phyloP scores from a whole-genome alignment of 768 basidiomycete species.

The Rubroboletus satanas region DNA sequence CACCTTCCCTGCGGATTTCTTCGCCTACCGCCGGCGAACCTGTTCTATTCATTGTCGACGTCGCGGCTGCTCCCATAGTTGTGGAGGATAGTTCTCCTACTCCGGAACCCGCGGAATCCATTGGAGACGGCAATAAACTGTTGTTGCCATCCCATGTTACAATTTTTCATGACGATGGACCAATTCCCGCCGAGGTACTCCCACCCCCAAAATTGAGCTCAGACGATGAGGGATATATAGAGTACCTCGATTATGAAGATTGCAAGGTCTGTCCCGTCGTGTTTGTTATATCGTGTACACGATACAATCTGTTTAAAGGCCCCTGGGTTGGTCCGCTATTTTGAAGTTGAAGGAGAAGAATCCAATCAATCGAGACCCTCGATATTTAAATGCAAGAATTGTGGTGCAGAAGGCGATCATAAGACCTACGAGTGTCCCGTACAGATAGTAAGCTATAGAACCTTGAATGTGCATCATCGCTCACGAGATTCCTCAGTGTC shows the following conservation, averaged over 20 bases:
- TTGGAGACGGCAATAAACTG: slow-evolving; percentile 27
- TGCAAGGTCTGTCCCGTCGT: slow-evolving; percentile 43
- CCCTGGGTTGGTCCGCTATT: slow-evolving; percentile 56
- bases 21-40: slow-evolving; percentile 14
- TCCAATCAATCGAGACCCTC: slow-evolving; percentile 37
- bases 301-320: slow-evolving; percentile 35
- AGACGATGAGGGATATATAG: slow-evolving; percentile 65
- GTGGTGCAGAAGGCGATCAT: slow-evolving; percentile 71
- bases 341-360: slow-evolving; percentile 46
- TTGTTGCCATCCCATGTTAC: slow-evolving; percentile 71
- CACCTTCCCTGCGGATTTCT: slow-evolving; percentile 28
- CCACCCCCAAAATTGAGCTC: slow-evolving; percentile 38
- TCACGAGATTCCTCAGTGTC: slow-evolving; percentile 46
- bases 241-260: slow-evolving; percentile 74
- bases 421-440: slow-evolving; percentile 65
- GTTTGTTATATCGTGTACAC: not conserved
- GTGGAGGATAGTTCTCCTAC: slow-evolving; percentile 9
- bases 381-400: slow-evolving; percentile 68
- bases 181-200: slow-evolving; percentile 45
- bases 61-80: slow-evolving; percentile 37
- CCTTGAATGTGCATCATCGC: not conserved
- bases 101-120: slow-evolving; percentile 18
- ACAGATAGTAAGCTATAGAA: slow-evolving; percentile 52
- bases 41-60: slow-evolving; percentile 50
- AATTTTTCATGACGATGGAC: slow-evolving; percentile 36